Base-by-base conservation (phyloP, 306 rosid genomes). In the Chamaecrista fasciculata region DNA sequence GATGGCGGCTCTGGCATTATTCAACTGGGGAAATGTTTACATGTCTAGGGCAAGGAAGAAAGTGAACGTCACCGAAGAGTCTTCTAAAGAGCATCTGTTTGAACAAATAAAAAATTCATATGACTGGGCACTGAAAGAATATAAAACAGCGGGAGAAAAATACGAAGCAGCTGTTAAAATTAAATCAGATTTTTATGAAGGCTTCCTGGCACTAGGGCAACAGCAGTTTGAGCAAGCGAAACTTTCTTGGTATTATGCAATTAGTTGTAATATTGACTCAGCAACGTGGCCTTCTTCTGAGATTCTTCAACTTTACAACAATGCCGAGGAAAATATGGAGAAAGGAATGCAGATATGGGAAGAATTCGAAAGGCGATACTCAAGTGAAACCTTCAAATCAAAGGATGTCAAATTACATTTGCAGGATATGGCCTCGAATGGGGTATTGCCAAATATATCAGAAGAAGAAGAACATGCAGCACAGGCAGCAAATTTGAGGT, bases 11-110 rank as follows among this genome's bases (percentile, higher is more conserved):
- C 80, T 90, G 63, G 97, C 98, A 51, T 58, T 93, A 76, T 88
- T 93, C 90, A 86, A 93, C 81, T 88, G 97, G 96, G 98, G 98
- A 71, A 93, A 90, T 79, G 97, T 93, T 72, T 86, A 85, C 71
- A 83, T 88, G 86, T 83, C 96, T 6, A 86, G 81, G 73, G 97
- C 97, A 28, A 87, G 89, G 77, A 93, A 93, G 89, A 88, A 75
- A 67, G 81, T 90, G 19, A 83, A 83, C 75, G 62, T 76, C n/a
- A 61, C 78, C 11, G 90, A 85, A 51, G 86, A 84, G 66, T 71
- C 83, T 75, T 77, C 87, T n/a, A 84, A 83, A 76, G 89, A 72
- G 24, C 62, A 77, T 25, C 21, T 86, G 18, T 33, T 51, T 66
- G 83, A 80, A 44, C 86, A 78, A 64, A 82, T 90, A 57, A 76